A percentile compares a stretch with the other conserved stretches of the same genome.
These are phyloP conservation scores for Tricholoma matsutake DNA, from an alignment of 768 basidiomycete genomes.

Conservation along the genomic window DNA sequence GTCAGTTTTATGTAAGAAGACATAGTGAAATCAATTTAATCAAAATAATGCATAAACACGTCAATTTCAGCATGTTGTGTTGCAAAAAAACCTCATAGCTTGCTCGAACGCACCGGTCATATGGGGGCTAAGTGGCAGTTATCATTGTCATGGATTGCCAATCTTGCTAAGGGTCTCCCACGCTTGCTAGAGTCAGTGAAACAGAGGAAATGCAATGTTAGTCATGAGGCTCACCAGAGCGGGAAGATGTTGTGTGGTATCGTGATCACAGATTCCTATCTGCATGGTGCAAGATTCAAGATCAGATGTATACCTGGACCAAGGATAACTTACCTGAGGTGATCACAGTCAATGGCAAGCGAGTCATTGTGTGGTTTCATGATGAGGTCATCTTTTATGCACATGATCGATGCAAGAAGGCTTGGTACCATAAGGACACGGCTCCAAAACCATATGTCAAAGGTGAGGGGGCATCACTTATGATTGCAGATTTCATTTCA, in stretches of 20 bases:
- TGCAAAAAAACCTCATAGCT: neutral
- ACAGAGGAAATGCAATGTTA: neutral
- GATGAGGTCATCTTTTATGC: neutral
- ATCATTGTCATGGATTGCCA: neutral
- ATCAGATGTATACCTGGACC: neutral
- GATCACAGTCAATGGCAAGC: neutral
- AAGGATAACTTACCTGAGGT: slow-evolving; percentile 8
- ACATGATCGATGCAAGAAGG: neutral
- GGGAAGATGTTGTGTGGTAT: slow-evolving; percentile 32
- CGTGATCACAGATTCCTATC: slow-evolving; percentile 21
- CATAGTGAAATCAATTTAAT: neutral
- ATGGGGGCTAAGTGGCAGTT: neutral
- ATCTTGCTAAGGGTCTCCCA: neutral
- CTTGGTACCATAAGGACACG: neutral
- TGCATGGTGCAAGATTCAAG: slow-evolving; percentile 8
- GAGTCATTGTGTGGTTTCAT: neutral
- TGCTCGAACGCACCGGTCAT: neutral
- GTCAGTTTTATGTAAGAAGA: too few relatives aligned
- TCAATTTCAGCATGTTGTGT: neutral
- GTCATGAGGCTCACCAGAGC: slow-evolving; percentile 13
- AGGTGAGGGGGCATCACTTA: slow-evolving; percentile 24
- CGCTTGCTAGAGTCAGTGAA: neutral
- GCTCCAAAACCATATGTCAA: neutral
- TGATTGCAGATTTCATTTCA: slow-evolving; percentile 15
- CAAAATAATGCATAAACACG: neutral